Base-by-base conservation (phyloP, 116 monocot genomes). In the Zostera marina region DNA sequence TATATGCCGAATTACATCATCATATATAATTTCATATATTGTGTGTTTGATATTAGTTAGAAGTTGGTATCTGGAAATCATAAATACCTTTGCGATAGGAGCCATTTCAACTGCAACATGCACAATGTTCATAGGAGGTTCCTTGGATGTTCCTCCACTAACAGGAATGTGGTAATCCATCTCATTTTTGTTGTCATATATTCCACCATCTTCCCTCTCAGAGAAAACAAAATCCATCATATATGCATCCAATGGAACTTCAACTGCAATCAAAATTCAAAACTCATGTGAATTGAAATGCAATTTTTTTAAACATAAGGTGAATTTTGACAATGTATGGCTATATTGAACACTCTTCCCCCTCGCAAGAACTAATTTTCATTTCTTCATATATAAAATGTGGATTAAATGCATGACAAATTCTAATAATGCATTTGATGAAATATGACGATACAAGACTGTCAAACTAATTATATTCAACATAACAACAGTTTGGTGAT, bases 91-190 rank as follows among this genome's bases (percentile, higher is more conserved):
- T 21, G 96, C 96, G 45, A 96, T 83, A 47, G 96, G 96, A 45
- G 96, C 96, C 96, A 96, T 96, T 73, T 96, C 96, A 62, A 89
- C 85, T 24, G 96, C 70, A 66, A 96, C 64, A 74, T 96, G 96
- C 24, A 96, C 80, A 67, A 96, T 77, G 60, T 83, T 77, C 69
- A 89, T 74, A 14, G 96, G 80, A 54, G 83, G 82, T 49, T 80
- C 96, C 69, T 76, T 96, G 6, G 51, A 54, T n/a, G 66, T 54
- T 44, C 85, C 85, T 53, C 79, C 89, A 60, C 42, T 56, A 9
- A 89, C 80, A 56, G 89, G 96, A 77, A 89, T 83, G 78, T 96
- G 96, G 59, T 96, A 96, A 53, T 96, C 96, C 82, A 85, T 78
- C 14, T 80, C 74, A 56, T 78, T 76, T 69, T 68, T 85, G 58